Evolutionary conservation across 164 flowering plant genomes (phyloP).

Genomic region (Annona squamosa): DNA sequence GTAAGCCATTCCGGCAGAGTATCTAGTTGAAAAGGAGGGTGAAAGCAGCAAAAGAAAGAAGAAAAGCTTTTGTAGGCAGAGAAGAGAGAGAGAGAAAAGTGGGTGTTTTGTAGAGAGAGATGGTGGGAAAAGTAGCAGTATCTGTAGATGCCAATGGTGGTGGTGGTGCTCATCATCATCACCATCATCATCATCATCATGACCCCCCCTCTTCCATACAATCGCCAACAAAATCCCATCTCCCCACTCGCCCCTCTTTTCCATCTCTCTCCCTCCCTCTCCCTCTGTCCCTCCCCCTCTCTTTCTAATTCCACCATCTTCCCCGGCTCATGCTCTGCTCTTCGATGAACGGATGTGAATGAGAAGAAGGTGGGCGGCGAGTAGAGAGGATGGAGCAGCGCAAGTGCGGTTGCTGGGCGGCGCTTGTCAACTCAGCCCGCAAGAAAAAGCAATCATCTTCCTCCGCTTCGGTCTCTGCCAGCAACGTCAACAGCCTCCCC

Average conservation of each 20-base stretch:
- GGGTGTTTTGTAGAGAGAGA: slow-evolving; percentile 11
- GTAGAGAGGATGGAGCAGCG: slow-evolving; percentile 23
- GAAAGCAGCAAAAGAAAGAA: slow-evolving; percentile 7
- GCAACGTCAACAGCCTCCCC: slow-evolving; percentile 56
- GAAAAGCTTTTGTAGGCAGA: not conserved
- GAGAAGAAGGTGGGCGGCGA: slow-evolving; percentile 10
- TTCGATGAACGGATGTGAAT: slow-evolving; percentile 11
- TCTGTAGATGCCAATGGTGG: slow-evolving; percentile 48
- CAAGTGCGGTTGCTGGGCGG: slow-evolving; percentile 76
- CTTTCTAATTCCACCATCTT: not conserved
- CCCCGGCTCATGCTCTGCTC: not conserved
- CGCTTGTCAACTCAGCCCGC: slow-evolving; percentile 35
- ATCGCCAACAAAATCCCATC: slow-evolving; percentile 25
- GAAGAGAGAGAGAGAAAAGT: slow-evolving; percentile 16
- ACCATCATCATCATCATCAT: slow-evolving; percentile 10
- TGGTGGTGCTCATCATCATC: slow-evolving; percentile 36
- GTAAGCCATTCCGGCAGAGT: too few relatives aligned
- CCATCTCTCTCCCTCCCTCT: slow-evolving; percentile 13
- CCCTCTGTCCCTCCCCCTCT: not conserved
- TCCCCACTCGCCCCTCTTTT: slow-evolving; percentile 15
- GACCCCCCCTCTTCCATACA: slow-evolving; percentile 20
- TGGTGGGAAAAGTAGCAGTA: slow-evolving; percentile 63
- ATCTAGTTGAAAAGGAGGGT: not conserved
- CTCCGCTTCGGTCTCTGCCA: slow-evolving; percentile 26
- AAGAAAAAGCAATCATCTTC: slow-evolving; percentile 49